Percentiles rank a stretch among this genome's conserved stretches.
These are phyloP conservation scores for Alternaria triticina DNA, from an alignment of 2,329 filamentous ascomycete genomes.

Conservation along the genomic window DNA sequence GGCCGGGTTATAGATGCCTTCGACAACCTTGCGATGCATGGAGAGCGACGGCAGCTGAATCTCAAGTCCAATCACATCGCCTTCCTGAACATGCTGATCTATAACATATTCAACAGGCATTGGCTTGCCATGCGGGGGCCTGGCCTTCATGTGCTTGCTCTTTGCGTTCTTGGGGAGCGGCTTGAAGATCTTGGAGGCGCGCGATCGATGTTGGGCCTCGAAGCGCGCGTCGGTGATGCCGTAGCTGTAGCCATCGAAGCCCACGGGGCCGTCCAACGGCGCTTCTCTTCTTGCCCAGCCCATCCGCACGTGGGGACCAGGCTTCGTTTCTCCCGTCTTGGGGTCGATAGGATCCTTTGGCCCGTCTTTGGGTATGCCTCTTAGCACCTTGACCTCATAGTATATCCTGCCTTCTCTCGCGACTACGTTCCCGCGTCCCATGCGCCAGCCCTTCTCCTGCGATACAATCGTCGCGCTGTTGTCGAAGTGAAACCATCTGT, in stretches of 20 bases:
- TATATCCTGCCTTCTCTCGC: slow-evolving; percentile 90
- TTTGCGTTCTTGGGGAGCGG: slow-evolving; percentile 47
- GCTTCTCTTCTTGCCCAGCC: slow-evolving; percentile 86
- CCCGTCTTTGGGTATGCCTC: slow-evolving; percentile 67
- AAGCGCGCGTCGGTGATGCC: slow-evolving; percentile 88
- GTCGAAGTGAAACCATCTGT: slow-evolving; percentile 79
- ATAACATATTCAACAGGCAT: slow-evolving; percentile 58
- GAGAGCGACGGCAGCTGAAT: slow-evolving; percentile 86
- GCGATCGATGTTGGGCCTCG: slow-evolving; percentile 91
- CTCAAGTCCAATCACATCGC: slow-evolving; percentile 92
- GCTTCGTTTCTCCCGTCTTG: slow-evolving; percentile 47
- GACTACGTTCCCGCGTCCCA: slow-evolving; percentile 87
- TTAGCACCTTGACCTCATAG: slow-evolving; percentile 90
- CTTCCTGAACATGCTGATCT: slow-evolving; percentile 79
- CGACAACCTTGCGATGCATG: slow-evolving; percentile 86
- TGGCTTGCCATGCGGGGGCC: slow-evolving; percentile 43
- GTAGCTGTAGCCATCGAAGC: slow-evolving; percentile 92
- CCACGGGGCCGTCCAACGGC: slow-evolving; percentile 80
- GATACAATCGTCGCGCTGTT: slow-evolving; percentile 80
- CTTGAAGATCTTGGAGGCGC: slow-evolving; percentile 82
- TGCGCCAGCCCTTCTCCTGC: slow-evolving; percentile 91
- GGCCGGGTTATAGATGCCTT: slow-evolving; percentile 85
- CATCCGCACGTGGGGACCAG: slow-evolving; percentile 73
- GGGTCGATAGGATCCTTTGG: slow-evolving; percentile 47
- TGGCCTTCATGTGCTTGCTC: slow-evolving; percentile 49